phyloP scores from a whole-genome alignment of 2,329 filamentous ascomycete genomes.

The Drechslera avenae region DNA sequence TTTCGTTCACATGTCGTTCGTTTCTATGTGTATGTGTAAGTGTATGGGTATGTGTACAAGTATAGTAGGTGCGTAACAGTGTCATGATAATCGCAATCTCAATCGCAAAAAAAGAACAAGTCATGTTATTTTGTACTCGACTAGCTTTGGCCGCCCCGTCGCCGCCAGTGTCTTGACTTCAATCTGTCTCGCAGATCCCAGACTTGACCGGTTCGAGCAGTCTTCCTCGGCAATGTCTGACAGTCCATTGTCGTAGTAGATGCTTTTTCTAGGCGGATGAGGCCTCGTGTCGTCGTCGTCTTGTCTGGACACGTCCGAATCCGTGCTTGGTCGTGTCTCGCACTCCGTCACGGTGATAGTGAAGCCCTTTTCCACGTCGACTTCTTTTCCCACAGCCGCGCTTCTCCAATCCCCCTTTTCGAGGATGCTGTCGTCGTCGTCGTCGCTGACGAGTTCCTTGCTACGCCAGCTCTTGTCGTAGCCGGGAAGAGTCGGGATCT shows the following conservation, averaged over 20 bases:
- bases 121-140: conserved; percentile 13
- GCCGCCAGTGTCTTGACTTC: background rate
- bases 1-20: too few species aligned
- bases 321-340: too few species aligned
- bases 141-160: background rate
- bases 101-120: background rate
- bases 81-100: too few species aligned
- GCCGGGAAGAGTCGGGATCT: conserved; percentile 21
- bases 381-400: background rate
- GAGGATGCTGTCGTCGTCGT: background rate
- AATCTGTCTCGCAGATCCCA: conserved; percentile 9
- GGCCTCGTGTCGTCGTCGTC: background rate
- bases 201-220: background rate
- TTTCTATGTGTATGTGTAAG: too few species aligned
- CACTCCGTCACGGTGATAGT: background rate
- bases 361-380: conserved; percentile 6
- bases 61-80: too few species aligned
- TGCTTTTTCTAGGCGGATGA: background rate
- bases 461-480: conserved; percentile 19
- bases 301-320: background rate
- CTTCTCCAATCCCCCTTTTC: background rate
- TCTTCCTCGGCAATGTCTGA: conserved; percentile 17
- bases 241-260: conserved; percentile 19
- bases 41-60: too few species aligned
- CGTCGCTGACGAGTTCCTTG: conserved; percentile 2